Evolutionary conservation across 768 basidiomycete species (phyloP).

Genomic region (Trichaptum fuscoviolaceum): DNA sequence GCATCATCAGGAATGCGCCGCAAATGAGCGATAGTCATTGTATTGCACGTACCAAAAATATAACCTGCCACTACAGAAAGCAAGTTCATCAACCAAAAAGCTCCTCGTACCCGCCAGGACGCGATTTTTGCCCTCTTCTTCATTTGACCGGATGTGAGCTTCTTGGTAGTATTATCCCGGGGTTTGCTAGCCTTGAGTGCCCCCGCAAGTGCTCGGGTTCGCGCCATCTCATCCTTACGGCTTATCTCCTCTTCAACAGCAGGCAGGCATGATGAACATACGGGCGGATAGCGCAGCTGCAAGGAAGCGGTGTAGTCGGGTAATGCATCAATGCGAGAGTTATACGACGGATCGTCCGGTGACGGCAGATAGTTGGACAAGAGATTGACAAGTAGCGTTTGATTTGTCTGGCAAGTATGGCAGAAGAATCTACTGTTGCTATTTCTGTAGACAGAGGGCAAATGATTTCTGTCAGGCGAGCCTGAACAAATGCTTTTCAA

Average conservation of each 20-base stretch:
- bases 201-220: constrained; percentile 65
- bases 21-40: not conserved
- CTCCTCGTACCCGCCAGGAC: constrained; percentile 67
- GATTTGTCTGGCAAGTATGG: constrained; percentile 88
- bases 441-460: constrained; percentile 50
- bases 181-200: constrained; percentile 64
- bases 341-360: constrained; percentile 73
- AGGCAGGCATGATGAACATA: constrained; percentile 72
- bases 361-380: constrained; percentile 85
- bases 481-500: constrained; percentile 31
- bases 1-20: not conserved
- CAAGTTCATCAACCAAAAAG: constrained; percentile 54
- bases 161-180: constrained; percentile 31
- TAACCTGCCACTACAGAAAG: constrained; percentile 37
- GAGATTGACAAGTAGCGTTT: constrained; percentile 79
- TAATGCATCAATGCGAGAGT: constrained; percentile 53
- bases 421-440: constrained; percentile 58
- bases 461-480: constrained; percentile 61
- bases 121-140: constrained; percentile 40
- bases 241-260: constrained; percentile 78
- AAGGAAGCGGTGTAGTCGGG: constrained; percentile 72
- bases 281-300: constrained; percentile 79
- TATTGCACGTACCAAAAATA: constrained; percentile 37
- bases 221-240: constrained; percentile 78
- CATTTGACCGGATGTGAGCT: constrained; percentile 30